Conservation (phyloP, 2,329 filamentous ascomycete genomes). For the Neofusicoccum sp. region DNA sequence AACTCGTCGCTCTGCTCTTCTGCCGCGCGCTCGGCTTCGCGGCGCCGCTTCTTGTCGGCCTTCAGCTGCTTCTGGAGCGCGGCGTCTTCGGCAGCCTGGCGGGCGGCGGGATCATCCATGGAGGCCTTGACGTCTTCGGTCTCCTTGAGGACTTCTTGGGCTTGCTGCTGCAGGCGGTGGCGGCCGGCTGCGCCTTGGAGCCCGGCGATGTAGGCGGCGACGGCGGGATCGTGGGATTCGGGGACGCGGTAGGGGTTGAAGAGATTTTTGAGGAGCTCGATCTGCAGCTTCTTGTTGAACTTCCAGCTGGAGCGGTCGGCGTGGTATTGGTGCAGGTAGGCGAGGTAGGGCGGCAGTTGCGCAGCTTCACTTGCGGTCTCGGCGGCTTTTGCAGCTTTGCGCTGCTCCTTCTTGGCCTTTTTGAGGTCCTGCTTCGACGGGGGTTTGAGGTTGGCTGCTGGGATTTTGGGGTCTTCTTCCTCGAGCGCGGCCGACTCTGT, state of each 20-base stretch:
- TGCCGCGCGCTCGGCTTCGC: no score
- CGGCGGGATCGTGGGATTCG: slow-evolving; percentile 63
- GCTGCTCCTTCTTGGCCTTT: slow-evolving; percentile 25
- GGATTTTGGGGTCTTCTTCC: slow-evolving; percentile 7
- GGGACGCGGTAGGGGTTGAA: slow-evolving; percentile 73
- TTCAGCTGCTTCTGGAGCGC: slow-evolving; percentile 36
- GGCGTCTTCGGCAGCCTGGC: slow-evolving; percentile 36
- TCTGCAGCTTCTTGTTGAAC: slow-evolving; percentile 93
- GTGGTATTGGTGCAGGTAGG: slow-evolving; percentile 76
- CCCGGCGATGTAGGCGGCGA: slow-evolving; percentile 76
- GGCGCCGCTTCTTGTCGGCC: slow-evolving; percentile 31
- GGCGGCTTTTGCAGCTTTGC: slow-evolving; percentile 22
- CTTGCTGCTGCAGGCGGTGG: slow-evolving; percentile 65
- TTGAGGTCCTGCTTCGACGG: slow-evolving; percentile 21
- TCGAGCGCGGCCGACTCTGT: not conserved
- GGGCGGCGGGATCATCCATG: slow-evolving; percentile 36
- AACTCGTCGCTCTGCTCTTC: slow-evolving; percentile 22
- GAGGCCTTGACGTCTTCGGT: slow-evolving; percentile 23
- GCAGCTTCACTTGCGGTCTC: slow-evolving; percentile 21
- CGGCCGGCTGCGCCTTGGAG: slow-evolving; percentile 70
- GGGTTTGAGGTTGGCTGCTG: slow-evolving; percentile 24
- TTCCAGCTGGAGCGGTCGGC: slow-evolving; percentile 74
- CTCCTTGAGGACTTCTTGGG: slow-evolving; percentile 58
- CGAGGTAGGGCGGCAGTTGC: slow-evolving; percentile 64
- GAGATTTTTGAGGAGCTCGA: slow-evolving; percentile 76